Percentiles rank a stretch among this genome's conserved stretches.
These are phyloP conservation scores for Fusarium continuum DNA, from an alignment of 2,329 filamentous ascomycete species.

Conservation along the genomic window DNA sequence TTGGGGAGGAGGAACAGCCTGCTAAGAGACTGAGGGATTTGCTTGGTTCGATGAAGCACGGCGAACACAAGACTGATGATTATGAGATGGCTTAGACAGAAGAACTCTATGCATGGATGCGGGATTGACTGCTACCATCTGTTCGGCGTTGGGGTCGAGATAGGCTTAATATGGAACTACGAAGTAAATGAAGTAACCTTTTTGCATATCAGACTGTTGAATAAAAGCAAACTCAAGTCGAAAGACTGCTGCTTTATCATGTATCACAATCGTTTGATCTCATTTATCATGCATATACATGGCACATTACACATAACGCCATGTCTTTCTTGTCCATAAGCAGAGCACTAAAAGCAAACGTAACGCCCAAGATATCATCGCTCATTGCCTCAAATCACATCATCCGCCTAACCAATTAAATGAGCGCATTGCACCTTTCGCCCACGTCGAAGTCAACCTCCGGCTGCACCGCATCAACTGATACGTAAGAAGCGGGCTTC, in stretches of 20 bases:
- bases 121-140: no score
- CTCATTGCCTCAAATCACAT: not conserved
- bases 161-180: not conserved
- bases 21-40: not conserved
- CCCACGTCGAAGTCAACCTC: not conserved
- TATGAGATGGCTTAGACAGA: not conserved
- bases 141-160: not conserved
- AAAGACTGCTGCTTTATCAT: not conserved
- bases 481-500: not conserved
- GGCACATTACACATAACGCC: no score
- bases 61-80: not conserved
- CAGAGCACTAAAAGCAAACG: not conserved
- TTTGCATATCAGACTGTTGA: not conserved
- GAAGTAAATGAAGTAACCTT: not conserved
- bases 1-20: conserved; percentile 16
- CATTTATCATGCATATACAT: not conserved
- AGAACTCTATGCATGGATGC: not conserved
- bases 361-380: not conserved
- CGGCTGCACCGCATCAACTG: not conserved
- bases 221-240: not conserved
- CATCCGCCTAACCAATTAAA: not conserved
- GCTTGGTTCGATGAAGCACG: not conserved
- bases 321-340: no score
- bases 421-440: not conserved
- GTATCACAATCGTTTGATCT: not conserved